Conservation (phyloP, 148 eudicot genomes). For the Spergularia bocconei region DNA sequence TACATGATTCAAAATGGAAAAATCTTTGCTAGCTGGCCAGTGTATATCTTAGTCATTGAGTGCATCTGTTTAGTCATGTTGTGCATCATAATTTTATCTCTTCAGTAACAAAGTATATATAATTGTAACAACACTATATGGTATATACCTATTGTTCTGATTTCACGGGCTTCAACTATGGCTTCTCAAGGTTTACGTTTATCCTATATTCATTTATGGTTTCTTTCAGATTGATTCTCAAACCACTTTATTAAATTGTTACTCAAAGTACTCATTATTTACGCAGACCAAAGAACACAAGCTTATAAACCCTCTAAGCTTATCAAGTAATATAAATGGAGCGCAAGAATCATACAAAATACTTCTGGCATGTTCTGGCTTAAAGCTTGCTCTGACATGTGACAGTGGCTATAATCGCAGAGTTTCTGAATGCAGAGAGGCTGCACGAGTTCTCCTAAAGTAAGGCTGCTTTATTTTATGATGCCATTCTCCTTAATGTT, state of each 20-base stretch:
- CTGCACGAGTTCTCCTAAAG: conserved; percentile 77
- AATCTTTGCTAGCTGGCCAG: no score
- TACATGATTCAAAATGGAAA: no score
- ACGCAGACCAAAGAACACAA: conserved; percentile 82
- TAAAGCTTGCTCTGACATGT: conserved; percentile 82
- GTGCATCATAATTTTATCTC: no score
- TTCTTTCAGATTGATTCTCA: conserved; percentile 1
- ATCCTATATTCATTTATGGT: neutral
- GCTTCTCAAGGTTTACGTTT: neutral
- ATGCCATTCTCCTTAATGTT: neutral
- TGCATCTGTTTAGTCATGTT: no score
- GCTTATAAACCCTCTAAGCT: conserved; percentile 56
- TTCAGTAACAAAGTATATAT: no score
- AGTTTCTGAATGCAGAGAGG: conserved; percentile 85
- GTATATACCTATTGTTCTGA: no score
- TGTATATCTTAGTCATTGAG: no score
- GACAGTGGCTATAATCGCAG: conserved; percentile 76
- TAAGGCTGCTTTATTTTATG: conserved; percentile 32
- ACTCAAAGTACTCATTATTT: neutral
- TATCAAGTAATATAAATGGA: conserved; percentile 29
- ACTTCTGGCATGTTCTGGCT: conserved; percentile 85
- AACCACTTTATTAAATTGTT: no score
- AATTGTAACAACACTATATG: no score
- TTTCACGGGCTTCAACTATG: neutral
- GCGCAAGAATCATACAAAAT: conserved; percentile 57